Evolutionary conservation across 805 yeast genomes (phyloP), one percentile per base, ranked within the genome.

Genomic region (Clavispora carvajalis): DNA sequence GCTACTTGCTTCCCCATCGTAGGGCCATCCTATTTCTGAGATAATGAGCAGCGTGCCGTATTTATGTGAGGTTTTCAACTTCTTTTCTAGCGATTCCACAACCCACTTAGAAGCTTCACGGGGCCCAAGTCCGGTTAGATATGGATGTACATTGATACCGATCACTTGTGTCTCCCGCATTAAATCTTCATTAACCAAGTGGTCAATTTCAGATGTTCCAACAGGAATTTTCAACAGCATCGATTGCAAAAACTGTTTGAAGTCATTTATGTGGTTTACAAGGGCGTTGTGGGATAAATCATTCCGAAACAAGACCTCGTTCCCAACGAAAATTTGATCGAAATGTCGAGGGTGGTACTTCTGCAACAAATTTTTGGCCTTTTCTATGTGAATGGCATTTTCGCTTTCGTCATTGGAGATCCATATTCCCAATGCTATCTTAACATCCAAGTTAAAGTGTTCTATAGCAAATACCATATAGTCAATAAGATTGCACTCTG

Each of bases 11-110:
- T 86, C 87, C 3, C 88, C 89, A 1, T 59, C 64, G 33, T 69
- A 76, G 0, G 89, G 90, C 90, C 89, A 82, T 0, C 88, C 89
- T 16, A 81, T 73, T 47, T 82, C 88, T 0, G 85, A 67, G 1
- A 82, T 66, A 4, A 73, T 62, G 5, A 79, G 49, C 22, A 53
- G 57, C 1, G 67, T 55, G 9, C 57, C 48, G 3, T 53, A 45
- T 13, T 16, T n/a, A 18, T 54, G 45, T 11, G 52, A 40, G 38
- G 59, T 61, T 23, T 56, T 17, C 11, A 50, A 34, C 1, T 52
- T 40, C 72, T 75, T 21, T 65, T 57, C 52, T 24, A 76, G 44
- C 47, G 66, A 79, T 36, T 74, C 73, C 25, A 64, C 57, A 0
- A 76, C 67, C 87, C 88, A 80, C 9, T 62, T 53, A 0, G 76